Evolutionary conservation across 78 protist genomes (phyloP), one percentile per base, ranked within the genome.

Genomic region (Capsaspora owczarzaki): DNA sequence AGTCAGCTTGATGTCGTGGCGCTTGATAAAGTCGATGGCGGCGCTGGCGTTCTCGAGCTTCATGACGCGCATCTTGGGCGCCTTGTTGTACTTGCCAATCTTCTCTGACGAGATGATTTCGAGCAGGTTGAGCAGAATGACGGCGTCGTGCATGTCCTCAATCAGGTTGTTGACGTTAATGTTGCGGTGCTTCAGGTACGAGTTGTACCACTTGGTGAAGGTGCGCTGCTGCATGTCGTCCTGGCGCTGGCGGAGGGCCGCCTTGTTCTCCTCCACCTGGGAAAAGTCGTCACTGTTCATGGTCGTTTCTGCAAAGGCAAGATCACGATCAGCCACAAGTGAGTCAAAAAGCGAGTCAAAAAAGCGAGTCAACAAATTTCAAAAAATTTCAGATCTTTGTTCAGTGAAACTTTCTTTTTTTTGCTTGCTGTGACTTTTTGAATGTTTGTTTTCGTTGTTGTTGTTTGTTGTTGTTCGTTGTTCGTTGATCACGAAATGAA

Each of bases 11-110:
- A 95, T n/a, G n/a, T n/a, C n/a, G n/a, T n/a, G n/a, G n/a, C n/a
- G n/a, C n/a, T n/a, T n/a, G n/a, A n/a, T 97, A 98, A 93, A 92
- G 76, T 92, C 94, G 86, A 90, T 93, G 12, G 98, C 97, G 35
- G 33, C 74, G 1, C 35, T 98, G 25, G 95, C n/a, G 97, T 98
- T 47, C 96, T 97, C 74, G 99, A 98, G 74, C 37, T 81, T 70
- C 79, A 61, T 84, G 80, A 84, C 78, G 93, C 86, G 38, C 80
- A 99, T 29, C 10, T 84, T 51, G 72, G 71, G 71, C 76, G 95
- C 43, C 74, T 98, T n/a, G 69, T 78, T 23, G 94, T 49, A 49
- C 29, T 56, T 16, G 66, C 35, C 66, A 56, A 29, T 56, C 25
- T 56, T 16, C 56, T 49, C 56, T 8, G 8, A 8, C 29, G 56